Conservation (phyloP, 1,139 yeast genomes). For the Saccharomyces hybrid region DNA sequence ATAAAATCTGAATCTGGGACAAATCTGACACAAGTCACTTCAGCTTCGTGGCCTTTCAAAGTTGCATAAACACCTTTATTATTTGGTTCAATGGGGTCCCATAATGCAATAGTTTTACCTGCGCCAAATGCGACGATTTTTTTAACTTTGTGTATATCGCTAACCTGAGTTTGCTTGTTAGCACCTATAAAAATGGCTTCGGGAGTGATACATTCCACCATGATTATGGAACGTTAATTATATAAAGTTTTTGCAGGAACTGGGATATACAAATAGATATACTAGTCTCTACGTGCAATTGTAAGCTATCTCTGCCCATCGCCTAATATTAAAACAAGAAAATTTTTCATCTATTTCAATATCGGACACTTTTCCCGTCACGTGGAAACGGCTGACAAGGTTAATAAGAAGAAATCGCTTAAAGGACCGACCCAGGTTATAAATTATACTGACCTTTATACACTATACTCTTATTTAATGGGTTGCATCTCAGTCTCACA, state of each 20-base stretch:
- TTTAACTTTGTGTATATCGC: constrained; percentile 43
- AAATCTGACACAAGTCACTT: constrained; percentile 54
- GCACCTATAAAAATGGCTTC: constrained; percentile 74
- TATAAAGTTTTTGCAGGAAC: background rate
- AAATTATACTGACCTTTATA: background rate
- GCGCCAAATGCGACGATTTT: constrained; percentile 70
- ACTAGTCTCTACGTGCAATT: background rate
- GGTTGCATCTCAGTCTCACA: constrained; percentile 44
- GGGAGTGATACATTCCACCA: constrained; percentile 7
- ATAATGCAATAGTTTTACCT: constrained; percentile 60
- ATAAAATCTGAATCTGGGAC: constrained; percentile 41
- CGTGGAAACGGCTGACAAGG: background rate
- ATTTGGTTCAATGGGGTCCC: constrained; percentile 47
- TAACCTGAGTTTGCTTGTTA: constrained; percentile 61
- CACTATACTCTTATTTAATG: background rate
- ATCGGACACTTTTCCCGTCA: background rate
- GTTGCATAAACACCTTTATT: constrained; percentile 46
- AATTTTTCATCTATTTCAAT: background rate
- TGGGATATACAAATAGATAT: background rate
- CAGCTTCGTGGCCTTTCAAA: constrained; percentile 50
- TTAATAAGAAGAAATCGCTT: background rate
- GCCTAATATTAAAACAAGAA: background rate
- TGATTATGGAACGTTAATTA: background rate
- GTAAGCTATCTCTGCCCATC: background rate
- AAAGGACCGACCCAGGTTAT: background rate